Evolutionary conservation across 2,329 filamentous ascomycete species (phyloP), one percentile per base, ranked within the genome.

Genomic region (Penicillium palitans): DNA sequence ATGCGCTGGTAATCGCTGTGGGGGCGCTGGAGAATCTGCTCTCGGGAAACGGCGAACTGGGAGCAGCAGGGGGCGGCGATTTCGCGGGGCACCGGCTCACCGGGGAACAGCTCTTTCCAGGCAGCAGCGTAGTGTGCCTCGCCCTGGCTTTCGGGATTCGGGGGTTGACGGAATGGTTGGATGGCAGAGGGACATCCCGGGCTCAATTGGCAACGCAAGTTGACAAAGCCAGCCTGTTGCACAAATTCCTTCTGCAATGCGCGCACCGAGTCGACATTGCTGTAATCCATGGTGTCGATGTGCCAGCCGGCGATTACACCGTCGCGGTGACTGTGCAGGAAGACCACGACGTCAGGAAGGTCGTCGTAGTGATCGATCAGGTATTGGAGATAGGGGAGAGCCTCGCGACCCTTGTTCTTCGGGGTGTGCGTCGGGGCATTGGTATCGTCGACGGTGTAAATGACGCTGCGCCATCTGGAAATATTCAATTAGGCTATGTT

Each of bases 51-150:
- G 0, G 82, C 86, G 60, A 88, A 88, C 70, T 88, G 85, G 27
- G 84, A 83, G 70, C 85, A 87, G 68, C 85, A 87, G 7, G 83
- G 78, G 5, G 80, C 80, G 3, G 79, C 83, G 5, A 87, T 77
- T 12, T 77, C 64, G 2, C 75, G 68, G 0, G 83, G 83, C 2
- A 84, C 73, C 6, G 72, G 47, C 21, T 29, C 46, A n/a, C 62
- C 63, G 17, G 59, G 60, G 55, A 68, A 68, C 3, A 68, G 41
- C 46, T 58, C 58, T 53, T 65, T 66, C 17, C 73, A 64, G 3
- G 66, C 65, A 21, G 70, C 64, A 12, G 74, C 73, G 52, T 75
- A 72, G 24, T 68, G 57, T 13, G 66, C 65, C 48, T 72, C 69
- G 12, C 66, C 66, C 2, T 61, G 64, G 45, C 67, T 64, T 10